Evolutionary conservation across 441 rosid species (phyloP).

Genomic region (Capsella rubella): DNA sequence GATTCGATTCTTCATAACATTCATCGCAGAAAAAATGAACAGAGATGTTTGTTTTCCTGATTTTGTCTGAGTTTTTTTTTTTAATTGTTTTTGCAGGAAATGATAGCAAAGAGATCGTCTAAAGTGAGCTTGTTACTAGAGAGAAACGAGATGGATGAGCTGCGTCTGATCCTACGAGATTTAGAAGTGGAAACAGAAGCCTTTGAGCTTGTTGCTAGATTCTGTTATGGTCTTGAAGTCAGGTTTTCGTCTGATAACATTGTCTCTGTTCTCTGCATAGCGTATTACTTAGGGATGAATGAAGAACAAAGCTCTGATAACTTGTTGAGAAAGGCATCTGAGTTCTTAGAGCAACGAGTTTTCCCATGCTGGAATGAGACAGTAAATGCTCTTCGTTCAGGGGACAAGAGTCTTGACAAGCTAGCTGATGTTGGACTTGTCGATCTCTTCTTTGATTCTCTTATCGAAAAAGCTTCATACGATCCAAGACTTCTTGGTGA

Average conservation of each 20-base stretch:
- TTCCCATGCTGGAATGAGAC: constrained; percentile 83
- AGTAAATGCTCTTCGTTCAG: constrained; percentile 62
- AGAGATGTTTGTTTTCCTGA: background rate
- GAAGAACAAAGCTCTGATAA: constrained; percentile 66
- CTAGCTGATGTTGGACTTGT: constrained; percentile 57
- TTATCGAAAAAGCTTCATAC: constrained; percentile 54
- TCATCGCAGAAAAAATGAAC: background rate
- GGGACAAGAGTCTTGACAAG: constrained; percentile 46
- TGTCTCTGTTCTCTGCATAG: constrained; percentile 63
- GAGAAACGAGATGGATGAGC: constrained; percentile 46
- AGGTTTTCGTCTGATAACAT: constrained; percentile 64
- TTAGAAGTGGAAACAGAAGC: constrained; percentile 60
- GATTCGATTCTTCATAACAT: background rate
- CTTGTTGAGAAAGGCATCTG: constrained; percentile 55
- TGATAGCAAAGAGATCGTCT: constrained; percentile 71
- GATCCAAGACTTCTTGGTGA: constrained; percentile 62
- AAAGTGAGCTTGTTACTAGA: constrained; percentile 60
- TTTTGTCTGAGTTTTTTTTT: background rate
- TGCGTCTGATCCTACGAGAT: constrained; percentile 50
- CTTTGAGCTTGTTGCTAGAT: constrained; percentile 66
- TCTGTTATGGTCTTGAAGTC: constrained; percentile 69
- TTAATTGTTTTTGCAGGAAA: constrained; percentile 48
- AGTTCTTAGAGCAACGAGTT: constrained; percentile 58
- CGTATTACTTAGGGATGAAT: constrained; percentile 68
- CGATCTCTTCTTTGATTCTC: constrained; percentile 66